phyloP scores from a whole-genome alignment of 2,329 filamentous ascomycete species.

The Colletotrichum destructivum region DNA sequence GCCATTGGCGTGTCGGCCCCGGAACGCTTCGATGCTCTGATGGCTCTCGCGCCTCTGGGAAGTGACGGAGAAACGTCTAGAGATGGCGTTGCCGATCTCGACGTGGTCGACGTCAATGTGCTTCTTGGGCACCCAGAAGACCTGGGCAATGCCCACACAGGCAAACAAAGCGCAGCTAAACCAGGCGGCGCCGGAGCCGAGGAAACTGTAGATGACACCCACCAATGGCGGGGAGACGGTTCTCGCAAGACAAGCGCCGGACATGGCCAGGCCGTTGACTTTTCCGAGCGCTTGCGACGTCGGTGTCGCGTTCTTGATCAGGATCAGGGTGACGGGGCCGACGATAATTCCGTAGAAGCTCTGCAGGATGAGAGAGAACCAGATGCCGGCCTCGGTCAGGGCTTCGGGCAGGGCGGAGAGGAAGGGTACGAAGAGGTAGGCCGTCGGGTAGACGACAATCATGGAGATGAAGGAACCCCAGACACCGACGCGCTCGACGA shows the following conservation, averaged over 20 bases:
- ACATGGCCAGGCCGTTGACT: constrained; percentile 81
- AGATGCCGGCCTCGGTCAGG: constrained; percentile 73
- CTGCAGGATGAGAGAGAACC: constrained; percentile 75
- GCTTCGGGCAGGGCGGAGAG: constrained; percentile 70
- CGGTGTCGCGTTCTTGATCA: constrained; percentile 81
- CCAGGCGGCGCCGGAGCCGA: constrained; percentile 62
- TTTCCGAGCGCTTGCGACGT: constrained; percentile 74
- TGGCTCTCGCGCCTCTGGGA: constrained; percentile 26
- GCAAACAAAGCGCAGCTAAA: constrained; percentile 51
- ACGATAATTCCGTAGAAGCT: constrained; percentile 79
- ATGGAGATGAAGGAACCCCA: constrained; percentile 78
- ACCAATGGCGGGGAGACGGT: constrained; percentile 79
- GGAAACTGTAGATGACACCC: constrained; percentile 76
- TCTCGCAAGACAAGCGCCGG: constrained; percentile 79
- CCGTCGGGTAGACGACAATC: constrained; percentile 75
- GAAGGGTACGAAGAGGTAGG: constrained; percentile 80
- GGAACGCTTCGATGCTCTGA: constrained; percentile 27
- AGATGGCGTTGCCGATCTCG: constrained; percentile 36
- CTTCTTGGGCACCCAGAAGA: constrained; percentile 40
- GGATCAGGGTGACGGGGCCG: constrained; percentile 78
- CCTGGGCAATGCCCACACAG: constrained; percentile 35
- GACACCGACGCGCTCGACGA: constrained; percentile 75
- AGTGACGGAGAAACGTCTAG: constrained; percentile 26
- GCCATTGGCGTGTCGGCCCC: constrained; percentile 23
- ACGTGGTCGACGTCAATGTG: constrained; percentile 46